Conservation (phyloP, 352 stramenopile genomes). For the Pythium sukuiense region DNA sequence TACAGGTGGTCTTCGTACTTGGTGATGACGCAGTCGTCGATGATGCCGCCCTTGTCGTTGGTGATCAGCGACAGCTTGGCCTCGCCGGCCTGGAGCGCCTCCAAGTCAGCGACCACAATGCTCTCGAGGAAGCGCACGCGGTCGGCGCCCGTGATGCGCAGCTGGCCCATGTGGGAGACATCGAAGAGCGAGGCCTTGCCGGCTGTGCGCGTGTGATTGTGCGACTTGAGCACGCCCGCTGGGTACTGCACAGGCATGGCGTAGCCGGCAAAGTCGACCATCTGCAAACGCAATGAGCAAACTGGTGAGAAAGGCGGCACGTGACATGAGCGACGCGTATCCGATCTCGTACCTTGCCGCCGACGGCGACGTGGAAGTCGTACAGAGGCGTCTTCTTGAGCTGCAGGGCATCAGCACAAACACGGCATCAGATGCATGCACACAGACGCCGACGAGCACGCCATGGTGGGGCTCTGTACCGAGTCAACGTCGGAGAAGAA, state of each 20-base stretch:
- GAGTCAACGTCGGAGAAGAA: slow-evolving; percentile 23
- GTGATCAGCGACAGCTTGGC: slow-evolving; percentile 95
- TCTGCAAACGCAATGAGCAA: slow-evolving; percentile 37
- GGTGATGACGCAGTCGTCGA: slow-evolving; percentile 98
- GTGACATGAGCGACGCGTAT: background rate
- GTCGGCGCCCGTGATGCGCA: slow-evolving; percentile 92
- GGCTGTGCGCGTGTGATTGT: slow-evolving; percentile 75
- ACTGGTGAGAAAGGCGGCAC: background rate
- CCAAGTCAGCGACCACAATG: slow-evolving; percentile 95
- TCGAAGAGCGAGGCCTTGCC: slow-evolving; percentile 95
- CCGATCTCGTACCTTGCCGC: slow-evolving; percentile 51
- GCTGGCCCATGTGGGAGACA: slow-evolving; percentile 99
- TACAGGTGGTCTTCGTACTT: slow-evolving; percentile 93
- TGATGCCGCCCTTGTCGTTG: slow-evolving; percentile 95
- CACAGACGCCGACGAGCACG: background rate
- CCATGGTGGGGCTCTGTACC: background rate
- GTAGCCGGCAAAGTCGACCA: slow-evolving; percentile 97
- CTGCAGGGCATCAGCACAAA: slow-evolving; percentile 21
- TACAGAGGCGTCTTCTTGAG: slow-evolving; percentile 83
- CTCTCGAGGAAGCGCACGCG: slow-evolving; percentile 95
- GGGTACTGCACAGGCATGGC: slow-evolving; percentile 97
- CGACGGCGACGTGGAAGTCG: slow-evolving; percentile 71
- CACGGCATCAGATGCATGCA: background rate
- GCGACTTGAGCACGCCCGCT: slow-evolving; percentile 95
- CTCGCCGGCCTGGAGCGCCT: slow-evolving; percentile 77